Conservation (phyloP, 163 green algal genomes). For the Scenedesmus sp. region DNA sequence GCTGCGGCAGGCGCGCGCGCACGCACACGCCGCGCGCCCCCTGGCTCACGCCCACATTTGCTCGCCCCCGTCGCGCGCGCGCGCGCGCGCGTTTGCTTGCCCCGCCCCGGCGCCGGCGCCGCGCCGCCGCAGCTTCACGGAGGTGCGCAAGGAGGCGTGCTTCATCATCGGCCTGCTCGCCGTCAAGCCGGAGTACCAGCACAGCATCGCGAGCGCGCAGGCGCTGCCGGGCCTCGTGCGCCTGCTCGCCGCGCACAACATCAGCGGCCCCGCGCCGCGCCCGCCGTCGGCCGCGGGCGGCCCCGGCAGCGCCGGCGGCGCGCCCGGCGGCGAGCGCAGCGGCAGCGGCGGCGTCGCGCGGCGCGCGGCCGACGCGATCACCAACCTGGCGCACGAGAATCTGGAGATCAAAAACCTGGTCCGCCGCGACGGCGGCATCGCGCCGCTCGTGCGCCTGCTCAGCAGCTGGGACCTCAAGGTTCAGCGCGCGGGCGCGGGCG, state of each 20-base stretch:
- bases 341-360: slow-evolving; percentile 65
- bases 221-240: slow-evolving; percentile 77
- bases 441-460: slow-evolving; percentile 91
- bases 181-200: slow-evolving; percentile 94
- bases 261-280: background rate
- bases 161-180: slow-evolving; percentile 96
- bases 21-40: no score
- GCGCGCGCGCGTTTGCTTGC: no score
- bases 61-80: no score
- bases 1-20: no score
- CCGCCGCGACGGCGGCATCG: slow-evolving; percentile 89
- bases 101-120: no score
- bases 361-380: slow-evolving; percentile 94
- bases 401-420: slow-evolving; percentile 89
- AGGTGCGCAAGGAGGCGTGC: slow-evolving; percentile 88
- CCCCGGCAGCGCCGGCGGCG: background rate
- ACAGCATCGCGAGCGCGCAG: slow-evolving; percentile 82
- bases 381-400: slow-evolving; percentile 98
- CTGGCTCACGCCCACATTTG: no score
- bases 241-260: slow-evolving; percentile 61
- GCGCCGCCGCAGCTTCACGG: slow-evolving; percentile 44
- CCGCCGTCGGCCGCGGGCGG: slow-evolving; percentile 28
- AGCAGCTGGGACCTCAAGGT: slow-evolving; percentile 83
- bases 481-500: slow-evolving; percentile 87
- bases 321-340: background rate